A percentile compares a stretch with the other conserved stretches of the same genome.
phyloP scores from a whole-genome alignment of 73 alveolate species.

The Stentor roeselii region DNA sequence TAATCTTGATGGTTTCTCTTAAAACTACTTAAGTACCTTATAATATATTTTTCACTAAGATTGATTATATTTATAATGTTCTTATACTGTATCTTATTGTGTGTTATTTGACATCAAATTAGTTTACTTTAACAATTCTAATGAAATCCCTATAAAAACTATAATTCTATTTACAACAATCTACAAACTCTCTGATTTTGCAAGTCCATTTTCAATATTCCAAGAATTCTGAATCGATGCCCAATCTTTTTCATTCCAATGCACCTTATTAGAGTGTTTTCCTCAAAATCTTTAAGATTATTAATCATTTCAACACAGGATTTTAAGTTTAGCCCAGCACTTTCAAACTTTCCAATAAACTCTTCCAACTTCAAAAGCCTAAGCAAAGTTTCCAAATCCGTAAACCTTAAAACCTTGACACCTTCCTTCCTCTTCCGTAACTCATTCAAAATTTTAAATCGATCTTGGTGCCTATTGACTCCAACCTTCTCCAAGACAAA shows the following conservation, averaged over 20 bases:
- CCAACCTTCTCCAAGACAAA: neutral
- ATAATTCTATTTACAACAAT: no score
- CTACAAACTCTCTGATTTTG: no score
- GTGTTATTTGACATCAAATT: no score
- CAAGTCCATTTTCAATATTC: no score
- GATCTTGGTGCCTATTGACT: neutral
- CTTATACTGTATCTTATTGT: no score
- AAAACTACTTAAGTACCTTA: no score
- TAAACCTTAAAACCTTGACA: neutral
- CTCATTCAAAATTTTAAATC: neutral
- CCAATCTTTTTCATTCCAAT: neutral
- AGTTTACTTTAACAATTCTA: no score
- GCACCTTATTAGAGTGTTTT: no score
- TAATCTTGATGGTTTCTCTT: no score
- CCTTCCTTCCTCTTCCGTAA: neutral
- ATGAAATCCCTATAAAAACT: no score
- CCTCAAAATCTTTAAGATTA: neutral
- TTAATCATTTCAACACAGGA: neutral
- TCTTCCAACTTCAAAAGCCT: neutral
- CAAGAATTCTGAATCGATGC: neutral
- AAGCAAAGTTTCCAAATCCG: neutral
- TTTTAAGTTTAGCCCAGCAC: neutral
- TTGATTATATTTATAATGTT: no score
- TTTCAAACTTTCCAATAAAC: neutral
- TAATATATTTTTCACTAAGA: no score